Conservation (phyloP, 176 grass and related monocot genomes). For the Hordeum marinum region DNA sequence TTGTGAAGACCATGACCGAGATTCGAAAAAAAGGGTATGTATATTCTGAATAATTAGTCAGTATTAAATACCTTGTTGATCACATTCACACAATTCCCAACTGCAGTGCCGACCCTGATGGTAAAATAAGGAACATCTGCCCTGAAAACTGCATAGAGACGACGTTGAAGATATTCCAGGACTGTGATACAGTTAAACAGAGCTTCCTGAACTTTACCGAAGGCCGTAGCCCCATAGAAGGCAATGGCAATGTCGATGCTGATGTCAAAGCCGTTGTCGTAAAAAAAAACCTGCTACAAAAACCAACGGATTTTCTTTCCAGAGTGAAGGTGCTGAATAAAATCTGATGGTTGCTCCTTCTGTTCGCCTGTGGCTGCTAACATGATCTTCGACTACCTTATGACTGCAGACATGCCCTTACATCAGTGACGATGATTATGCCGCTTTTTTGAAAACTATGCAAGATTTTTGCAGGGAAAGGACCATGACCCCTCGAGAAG, state of each 20-base stretch:
- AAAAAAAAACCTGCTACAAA: too few species aligned
- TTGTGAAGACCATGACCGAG: not conserved
- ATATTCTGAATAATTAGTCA: not conserved
- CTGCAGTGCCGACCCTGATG: constrained; percentile 23
- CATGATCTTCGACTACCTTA: not conserved
- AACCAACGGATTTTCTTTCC: not conserved
- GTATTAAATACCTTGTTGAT: not conserved
- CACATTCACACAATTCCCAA: not conserved
- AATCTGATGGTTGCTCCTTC: not conserved
- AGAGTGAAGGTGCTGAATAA: constrained; percentile 19
- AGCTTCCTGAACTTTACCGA: constrained; percentile 9
- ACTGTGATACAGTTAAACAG: not conserved
- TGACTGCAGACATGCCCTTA: constrained; percentile 2
- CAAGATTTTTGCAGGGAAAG: not conserved
- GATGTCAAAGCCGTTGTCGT: not conserved
- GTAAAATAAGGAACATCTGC: constrained; percentile 13
- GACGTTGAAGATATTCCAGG: not conserved
- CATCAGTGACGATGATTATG: not conserved
- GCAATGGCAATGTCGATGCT: not conserved
- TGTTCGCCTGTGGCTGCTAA: not conserved
- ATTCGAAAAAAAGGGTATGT: constrained; percentile 17
- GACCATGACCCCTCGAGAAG: not conserved
- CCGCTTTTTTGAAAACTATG: not conserved
- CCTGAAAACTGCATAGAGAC: not conserved
- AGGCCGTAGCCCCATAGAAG: not conserved